Evolutionary conservation across 176 grass and related monocot genomes (phyloP).

Genomic region (Elymus sibiricus): DNA sequence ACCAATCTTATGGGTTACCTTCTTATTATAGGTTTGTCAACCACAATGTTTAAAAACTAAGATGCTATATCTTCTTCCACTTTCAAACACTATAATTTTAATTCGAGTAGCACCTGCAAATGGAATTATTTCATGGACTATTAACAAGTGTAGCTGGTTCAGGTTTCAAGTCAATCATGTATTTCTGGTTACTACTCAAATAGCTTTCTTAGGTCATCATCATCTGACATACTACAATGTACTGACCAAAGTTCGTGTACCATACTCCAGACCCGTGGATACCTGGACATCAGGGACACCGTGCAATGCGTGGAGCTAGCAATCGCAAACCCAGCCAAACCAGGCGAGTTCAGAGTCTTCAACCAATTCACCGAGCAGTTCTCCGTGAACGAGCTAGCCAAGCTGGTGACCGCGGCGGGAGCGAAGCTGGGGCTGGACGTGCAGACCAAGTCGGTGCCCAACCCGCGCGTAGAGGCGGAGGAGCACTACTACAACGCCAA

Average conservation of each 20-base stretch:
- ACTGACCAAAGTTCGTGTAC: slow-evolving; percentile 1
- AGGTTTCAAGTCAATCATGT: not conserved
- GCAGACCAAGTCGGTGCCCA: slow-evolving; percentile 67
- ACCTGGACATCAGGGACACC: slow-evolving; percentile 92
- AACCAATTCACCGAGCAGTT: slow-evolving; percentile 98
- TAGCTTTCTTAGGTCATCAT: not conserved
- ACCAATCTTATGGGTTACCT: not conserved
- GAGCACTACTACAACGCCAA: slow-evolving; percentile 94
- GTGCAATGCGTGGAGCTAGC: slow-evolving; percentile 89
- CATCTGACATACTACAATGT: not conserved
- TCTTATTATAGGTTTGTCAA: not conserved
- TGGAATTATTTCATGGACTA: not conserved
- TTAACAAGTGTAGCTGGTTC: not conserved
- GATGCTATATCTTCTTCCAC: not conserved
- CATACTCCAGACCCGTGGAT: slow-evolving; percentile 69
- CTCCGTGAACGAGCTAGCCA: slow-evolving; percentile 81
- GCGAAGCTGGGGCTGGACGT: slow-evolving; percentile 77
- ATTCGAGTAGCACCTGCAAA: not conserved
- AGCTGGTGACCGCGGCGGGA: slow-evolving; percentile 63
- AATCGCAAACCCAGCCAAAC: slow-evolving; percentile 85
- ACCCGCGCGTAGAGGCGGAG: slow-evolving; percentile 86
- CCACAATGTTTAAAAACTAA: not conserved
- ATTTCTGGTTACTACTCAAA: not conserved
- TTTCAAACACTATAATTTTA: not conserved
- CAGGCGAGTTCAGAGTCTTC: slow-evolving; percentile 89